These are phyloP conservation scores for Filobasidium floriforme DNA, from an alignment of 768 basidiomycete species.

Conservation along the genomic window DNA sequence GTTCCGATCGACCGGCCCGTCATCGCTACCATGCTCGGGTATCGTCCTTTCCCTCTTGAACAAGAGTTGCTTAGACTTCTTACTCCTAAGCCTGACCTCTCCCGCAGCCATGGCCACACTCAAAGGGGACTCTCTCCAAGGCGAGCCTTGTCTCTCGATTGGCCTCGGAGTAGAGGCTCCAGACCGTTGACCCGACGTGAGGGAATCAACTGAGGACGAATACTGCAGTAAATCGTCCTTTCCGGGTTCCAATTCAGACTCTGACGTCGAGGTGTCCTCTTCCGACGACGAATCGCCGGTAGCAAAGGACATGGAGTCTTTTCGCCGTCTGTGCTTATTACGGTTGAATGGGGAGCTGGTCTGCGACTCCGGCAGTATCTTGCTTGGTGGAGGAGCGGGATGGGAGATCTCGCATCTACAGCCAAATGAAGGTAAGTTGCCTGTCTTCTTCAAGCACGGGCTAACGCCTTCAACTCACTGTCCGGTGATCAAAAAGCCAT, in stretches of 20 bases:
- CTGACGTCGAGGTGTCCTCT: neutral
- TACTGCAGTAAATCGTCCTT: neutral
- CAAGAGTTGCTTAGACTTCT: neutral
- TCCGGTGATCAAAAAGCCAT: conserved; percentile 70
- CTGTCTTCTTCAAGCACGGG: neutral
- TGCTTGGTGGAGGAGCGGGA: conserved; percentile 8
- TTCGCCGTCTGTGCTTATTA: conserved; percentile 15
- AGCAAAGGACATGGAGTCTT: conserved; percentile 38
- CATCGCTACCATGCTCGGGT: neutral
- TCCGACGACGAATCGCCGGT: conserved; percentile 25
- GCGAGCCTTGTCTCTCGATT: conserved; percentile 4
- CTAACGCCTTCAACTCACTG: conserved; percentile 50
- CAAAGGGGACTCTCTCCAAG: conserved; percentile 10
- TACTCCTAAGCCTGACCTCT: neutral
- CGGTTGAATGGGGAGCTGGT: conserved; percentile 17
- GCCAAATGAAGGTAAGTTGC: neutral
- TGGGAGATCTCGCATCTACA: conserved; percentile 22
- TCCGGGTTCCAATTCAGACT: neutral
- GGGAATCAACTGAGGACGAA: neutral
- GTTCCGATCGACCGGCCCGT: conserved; percentile 26
- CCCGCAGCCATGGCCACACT: neutral
- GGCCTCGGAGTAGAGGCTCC: neutral
- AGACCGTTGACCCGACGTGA: neutral
- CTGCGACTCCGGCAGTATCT: conserved; percentile 14
- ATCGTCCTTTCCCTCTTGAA: conserved; percentile 8